phyloP scores from a whole-genome alignment of 2,329 filamentous ascomycete genomes.

The Aspergillus chevalieri region DNA sequence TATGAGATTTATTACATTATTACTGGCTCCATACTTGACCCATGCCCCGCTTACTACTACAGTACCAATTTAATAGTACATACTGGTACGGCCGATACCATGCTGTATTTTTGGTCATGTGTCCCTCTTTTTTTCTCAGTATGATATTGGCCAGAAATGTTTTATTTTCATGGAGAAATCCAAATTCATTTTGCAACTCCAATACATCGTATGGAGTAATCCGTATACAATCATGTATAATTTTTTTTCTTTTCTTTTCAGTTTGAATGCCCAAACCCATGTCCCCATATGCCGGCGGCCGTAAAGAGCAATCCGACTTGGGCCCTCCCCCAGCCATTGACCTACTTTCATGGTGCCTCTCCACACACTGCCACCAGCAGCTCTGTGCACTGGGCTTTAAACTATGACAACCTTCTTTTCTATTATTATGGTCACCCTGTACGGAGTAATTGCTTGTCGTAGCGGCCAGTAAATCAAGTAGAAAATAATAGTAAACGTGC shows the following conservation, averaged over 20 bases:
- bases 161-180: too few relatives aligned
- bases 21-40: background rate
- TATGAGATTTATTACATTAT: background rate
- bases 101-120: background rate
- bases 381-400: conserved; percentile 5
- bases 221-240: background rate
- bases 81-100: background rate
- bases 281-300: conserved; percentile 15
- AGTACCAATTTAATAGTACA: background rate
- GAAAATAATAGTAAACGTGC: background rate
- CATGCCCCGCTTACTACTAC: background rate
- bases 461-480: background rate
- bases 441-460: too few relatives aligned
- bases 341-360: conserved; percentile 13
- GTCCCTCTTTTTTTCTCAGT: background rate
- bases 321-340: conserved; percentile 9
- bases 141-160: background rate
- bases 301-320: conserved; percentile 19
- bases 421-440: too few relatives aligned
- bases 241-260: background rate
- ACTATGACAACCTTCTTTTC: background rate
- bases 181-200: too few relatives aligned
- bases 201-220: too few relatives aligned
- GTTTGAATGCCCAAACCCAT: background rate
- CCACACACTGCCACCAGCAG: conserved; percentile 19